Evolutionary conservation across 768 basidiomycete genomes (phyloP).

Genomic region (Amyloporia xantha): DNA sequence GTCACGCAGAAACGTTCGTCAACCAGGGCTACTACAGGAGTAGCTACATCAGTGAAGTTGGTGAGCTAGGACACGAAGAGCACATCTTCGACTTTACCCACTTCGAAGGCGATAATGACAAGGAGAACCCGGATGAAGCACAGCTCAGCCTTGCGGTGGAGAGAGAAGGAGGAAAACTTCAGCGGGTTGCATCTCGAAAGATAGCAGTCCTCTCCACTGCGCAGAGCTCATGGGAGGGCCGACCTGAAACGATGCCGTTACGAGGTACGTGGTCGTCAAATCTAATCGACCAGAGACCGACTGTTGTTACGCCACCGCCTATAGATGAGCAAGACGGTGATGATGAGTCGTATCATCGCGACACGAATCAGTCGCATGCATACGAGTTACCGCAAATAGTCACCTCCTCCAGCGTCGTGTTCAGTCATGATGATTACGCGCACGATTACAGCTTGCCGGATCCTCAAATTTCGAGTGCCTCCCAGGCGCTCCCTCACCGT

Average conservation of each 20-base stretch:
- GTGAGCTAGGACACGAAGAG: conserved; percentile 36
- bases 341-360: too few species aligned
- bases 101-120: conserved; percentile 71
- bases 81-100: conserved; percentile 64
- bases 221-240: not conserved
- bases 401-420: too few species aligned
- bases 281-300: not conserved
- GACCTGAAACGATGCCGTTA: not conserved
- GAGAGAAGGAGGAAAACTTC: conserved; percentile 55
- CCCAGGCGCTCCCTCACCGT: conserved; percentile 7
- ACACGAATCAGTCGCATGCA: too few species aligned
- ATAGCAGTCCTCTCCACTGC: not conserved
- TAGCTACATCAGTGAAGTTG: conserved; percentile 27
- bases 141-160: conserved; percentile 44
- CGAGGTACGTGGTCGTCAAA: not conserved
- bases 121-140: conserved; percentile 48
- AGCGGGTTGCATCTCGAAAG: not conserved
- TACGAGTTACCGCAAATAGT: not conserved
- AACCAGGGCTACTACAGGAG: conserved; percentile 39
- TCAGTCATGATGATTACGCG: too few species aligned
- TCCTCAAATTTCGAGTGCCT: not conserved
- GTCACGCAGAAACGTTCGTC: conserved; percentile 28
- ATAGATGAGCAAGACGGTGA: too few species aligned
- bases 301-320: not conserved
- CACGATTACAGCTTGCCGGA: not conserved